Percentiles rank a stretch among this genome's conserved stretches.
Conservation (phyloP, 768 basidiomycete species). For the Trametes gibbosa region DNA sequence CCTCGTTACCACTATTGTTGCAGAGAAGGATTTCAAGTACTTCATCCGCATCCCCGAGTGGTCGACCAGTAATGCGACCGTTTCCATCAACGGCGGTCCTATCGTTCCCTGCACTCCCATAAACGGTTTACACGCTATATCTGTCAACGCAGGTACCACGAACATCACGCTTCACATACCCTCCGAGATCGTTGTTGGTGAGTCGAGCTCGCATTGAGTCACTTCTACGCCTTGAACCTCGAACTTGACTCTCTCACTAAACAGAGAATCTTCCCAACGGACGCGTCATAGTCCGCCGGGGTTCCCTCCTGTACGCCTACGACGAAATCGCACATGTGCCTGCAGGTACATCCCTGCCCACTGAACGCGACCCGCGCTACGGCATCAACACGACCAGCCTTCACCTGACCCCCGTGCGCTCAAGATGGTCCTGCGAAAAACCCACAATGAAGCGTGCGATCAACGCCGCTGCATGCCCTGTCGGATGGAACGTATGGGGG, state of each 20-base stretch:
- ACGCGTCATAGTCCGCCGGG: constrained; percentile 53
- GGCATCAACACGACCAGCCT: too few relatives aligned
- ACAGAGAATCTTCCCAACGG: constrained; percentile 50
- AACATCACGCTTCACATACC: constrained; percentile 44
- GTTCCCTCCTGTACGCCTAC: constrained; percentile 49
- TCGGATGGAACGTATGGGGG: too few relatives aligned
- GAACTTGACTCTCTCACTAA: background rate
- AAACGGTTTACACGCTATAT: constrained; percentile 45
- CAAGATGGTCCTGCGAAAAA: too few relatives aligned
- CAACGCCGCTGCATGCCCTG: too few relatives aligned
- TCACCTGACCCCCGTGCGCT: too few relatives aligned
- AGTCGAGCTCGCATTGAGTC: background rate
- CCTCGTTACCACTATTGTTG: constrained; percentile 42
- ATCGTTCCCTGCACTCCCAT: constrained; percentile 37
- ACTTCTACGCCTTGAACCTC: background rate
- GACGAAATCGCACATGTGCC: too few relatives aligned
- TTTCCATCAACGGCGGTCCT: constrained; percentile 35
- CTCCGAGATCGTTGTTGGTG: constrained; percentile 45
- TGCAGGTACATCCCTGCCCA: too few relatives aligned
- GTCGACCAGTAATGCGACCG: constrained; percentile 41
- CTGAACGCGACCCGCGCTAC: too few relatives aligned
- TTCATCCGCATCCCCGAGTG: constrained; percentile 50
- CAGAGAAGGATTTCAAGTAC: constrained; percentile 43
- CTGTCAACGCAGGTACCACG: constrained; percentile 41
- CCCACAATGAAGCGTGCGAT: too few relatives aligned